These are phyloP conservation scores for Gleditsia sinensis DNA, from an alignment of 306 rosid species.

Conservation along the genomic window DNA sequence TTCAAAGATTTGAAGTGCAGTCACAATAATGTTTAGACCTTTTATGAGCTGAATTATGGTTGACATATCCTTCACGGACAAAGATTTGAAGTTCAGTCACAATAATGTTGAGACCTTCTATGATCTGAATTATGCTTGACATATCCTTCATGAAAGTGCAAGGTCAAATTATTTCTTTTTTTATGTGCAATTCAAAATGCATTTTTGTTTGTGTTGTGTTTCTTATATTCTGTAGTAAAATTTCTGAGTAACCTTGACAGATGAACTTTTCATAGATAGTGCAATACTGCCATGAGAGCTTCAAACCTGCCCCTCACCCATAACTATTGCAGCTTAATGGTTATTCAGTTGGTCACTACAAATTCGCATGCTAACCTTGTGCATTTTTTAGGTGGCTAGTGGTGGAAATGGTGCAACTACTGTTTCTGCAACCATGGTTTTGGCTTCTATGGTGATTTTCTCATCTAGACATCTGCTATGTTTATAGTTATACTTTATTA, in stretches of 20 bases:
- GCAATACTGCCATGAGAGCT: conserved; percentile 7
- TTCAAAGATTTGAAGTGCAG: not conserved
- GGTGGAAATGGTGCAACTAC: conserved; percentile 92
- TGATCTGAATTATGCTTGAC: conserved; percentile 23
- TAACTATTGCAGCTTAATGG: not conserved
- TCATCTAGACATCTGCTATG: not conserved
- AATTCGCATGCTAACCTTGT: conserved; percentile 21
- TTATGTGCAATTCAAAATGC: not conserved
- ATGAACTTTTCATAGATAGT: conserved; percentile 14
- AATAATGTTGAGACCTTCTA: not conserved
- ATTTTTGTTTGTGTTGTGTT: not conserved
- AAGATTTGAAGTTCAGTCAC: not conserved
- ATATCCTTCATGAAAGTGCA: not conserved
- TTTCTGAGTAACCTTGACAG: not conserved
- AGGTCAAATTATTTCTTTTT: conserved; percentile 10
- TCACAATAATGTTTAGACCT: not conserved
- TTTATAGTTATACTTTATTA: conserved; percentile 25
- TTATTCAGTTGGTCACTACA: conserved; percentile 14
- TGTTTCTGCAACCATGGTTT: conserved; percentile 89
- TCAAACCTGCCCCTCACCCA: not conserved
- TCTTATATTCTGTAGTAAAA: not conserved
- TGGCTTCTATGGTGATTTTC: conserved; percentile 72
- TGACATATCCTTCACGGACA: no score
- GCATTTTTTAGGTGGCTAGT: conserved; percentile 63
- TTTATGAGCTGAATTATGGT: conserved; percentile 17